These are phyloP conservation scores for Daldinia sp. DNA, from an alignment of 2,329 filamentous ascomycete genomes.

Conservation along the genomic window DNA sequence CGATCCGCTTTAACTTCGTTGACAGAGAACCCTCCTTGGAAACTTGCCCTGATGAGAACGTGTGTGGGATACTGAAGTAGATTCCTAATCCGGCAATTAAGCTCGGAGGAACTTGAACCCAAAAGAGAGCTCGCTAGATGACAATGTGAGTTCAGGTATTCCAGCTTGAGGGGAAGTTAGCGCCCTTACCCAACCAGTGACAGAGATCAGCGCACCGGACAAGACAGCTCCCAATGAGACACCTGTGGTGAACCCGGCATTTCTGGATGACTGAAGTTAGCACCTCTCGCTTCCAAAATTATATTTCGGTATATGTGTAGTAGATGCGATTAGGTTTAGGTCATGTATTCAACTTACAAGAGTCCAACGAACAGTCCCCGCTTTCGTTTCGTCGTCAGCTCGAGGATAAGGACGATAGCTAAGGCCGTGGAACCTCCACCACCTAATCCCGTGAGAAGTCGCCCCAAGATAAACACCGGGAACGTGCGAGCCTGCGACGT, in stretches of 20 bases:
- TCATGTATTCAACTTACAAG: conserved; percentile 55
- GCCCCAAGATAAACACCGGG: conserved; percentile 73
- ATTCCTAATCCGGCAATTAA: conserved; percentile 71
- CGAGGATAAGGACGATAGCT: conserved; percentile 80
- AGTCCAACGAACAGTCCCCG: conserved; percentile 80
- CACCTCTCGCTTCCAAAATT: background rate
- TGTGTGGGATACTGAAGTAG: conserved; percentile 73
- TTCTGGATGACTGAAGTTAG: conserved; percentile 53
- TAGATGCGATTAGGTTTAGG: background rate
- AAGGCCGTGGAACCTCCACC: conserved; percentile 79
- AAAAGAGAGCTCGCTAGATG: conserved; percentile 75
- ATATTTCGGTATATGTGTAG: background rate
- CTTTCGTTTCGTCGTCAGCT: conserved; percentile 74
- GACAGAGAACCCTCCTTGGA: conserved; percentile 58
- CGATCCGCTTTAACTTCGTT: conserved; percentile 73
- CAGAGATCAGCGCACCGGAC: conserved; percentile 72
- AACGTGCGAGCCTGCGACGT: conserved; percentile 72
- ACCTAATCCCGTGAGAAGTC: conserved; percentile 76
- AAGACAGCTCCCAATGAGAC: conserved; percentile 78
- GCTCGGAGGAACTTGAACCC: conserved; percentile 74
- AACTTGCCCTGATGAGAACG: conserved; percentile 49
- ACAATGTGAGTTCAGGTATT: conserved; percentile 30
- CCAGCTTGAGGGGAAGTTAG: background rate
- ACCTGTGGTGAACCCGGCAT: conserved; percentile 78
- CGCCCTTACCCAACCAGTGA: conserved; percentile 75